Evolutionary conservation across 768 basidiomycete genomes (phyloP).

Genomic region (Leccinum sublutescens): DNA sequence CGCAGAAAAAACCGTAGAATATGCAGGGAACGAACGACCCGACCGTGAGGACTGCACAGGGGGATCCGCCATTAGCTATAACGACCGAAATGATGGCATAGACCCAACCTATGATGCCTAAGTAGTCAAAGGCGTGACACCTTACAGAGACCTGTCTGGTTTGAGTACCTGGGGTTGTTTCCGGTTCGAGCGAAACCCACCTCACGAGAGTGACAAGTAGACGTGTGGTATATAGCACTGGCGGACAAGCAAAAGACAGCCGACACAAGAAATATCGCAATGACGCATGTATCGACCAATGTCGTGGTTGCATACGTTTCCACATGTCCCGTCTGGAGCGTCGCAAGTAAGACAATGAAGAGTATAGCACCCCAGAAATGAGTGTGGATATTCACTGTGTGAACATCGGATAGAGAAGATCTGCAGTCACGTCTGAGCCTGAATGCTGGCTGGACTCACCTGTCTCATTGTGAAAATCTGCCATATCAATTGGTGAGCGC

Average conservation of each 20-base stretch:
- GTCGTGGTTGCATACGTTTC: constrained; percentile 51
- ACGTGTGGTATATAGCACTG: constrained; percentile 73
- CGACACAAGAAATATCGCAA: constrained; percentile 64
- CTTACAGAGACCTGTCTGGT: constrained; percentile 49
- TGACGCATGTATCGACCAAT: constrained; percentile 58
- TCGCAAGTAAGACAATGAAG: constrained; percentile 54
- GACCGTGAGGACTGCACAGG: constrained; percentile 53
- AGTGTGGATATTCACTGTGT: constrained; percentile 79
- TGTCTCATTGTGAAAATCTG: constrained; percentile 80
- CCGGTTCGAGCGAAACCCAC: constrained; percentile 38
- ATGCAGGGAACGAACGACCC: constrained; percentile 79
- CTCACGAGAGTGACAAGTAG: constrained; percentile 67
- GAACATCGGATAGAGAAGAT: constrained; percentile 13
- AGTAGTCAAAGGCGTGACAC: constrained; percentile 71
- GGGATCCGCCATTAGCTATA: constrained; percentile 6
- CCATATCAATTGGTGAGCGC: constrained; percentile 18
- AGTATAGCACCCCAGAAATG: constrained; percentile 71
- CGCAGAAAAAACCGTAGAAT: constrained; percentile 77
- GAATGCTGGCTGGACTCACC: constrained; percentile 36
- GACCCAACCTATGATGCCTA: constrained; percentile 68
- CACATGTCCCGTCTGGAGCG: constrained; percentile 53
- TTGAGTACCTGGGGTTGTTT: not conserved
- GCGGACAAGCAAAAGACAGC: constrained; percentile 72
- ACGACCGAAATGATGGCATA: constrained; percentile 1
- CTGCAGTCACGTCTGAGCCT: constrained; percentile 2